A percentile compares a stretch with the other conserved stretches of the same genome.
Conservation (phyloP, 768 basidiomycete genomes). For the Tulasnella sp. region DNA sequence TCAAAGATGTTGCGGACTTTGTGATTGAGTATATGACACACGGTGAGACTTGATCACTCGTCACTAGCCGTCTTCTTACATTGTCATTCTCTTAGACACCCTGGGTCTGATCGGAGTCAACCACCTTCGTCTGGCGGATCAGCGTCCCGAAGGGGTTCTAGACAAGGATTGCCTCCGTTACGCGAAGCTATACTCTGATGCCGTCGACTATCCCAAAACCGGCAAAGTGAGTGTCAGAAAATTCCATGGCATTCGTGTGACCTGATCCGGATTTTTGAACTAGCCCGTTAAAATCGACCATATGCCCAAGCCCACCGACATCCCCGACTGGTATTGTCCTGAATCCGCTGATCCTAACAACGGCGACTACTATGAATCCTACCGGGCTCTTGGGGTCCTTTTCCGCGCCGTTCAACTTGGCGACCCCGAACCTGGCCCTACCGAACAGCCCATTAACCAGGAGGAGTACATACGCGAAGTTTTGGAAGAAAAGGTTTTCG, state of each 20-base stretch:
- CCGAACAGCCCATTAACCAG: background rate
- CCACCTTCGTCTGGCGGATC: constrained; percentile 39
- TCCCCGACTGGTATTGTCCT: constrained; percentile 24
- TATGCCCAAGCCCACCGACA: constrained; percentile 30
- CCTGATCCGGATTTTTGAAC: background rate
- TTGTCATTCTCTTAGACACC: constrained; percentile 23
- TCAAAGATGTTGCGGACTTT: constrained; percentile 39
- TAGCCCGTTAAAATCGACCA: constrained; percentile 18
- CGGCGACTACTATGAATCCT: constrained; percentile 22
- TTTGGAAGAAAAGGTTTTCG: background rate
- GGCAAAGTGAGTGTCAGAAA: constrained; percentile 14
- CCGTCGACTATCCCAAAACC: constrained; percentile 38
- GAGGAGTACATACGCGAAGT: background rate
- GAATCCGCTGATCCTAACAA: constrained; percentile 18
- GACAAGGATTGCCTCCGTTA: constrained; percentile 37
- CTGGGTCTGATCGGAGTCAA: constrained; percentile 37
- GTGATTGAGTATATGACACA: constrained; percentile 38
- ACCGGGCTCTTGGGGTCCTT: constrained; percentile 34
- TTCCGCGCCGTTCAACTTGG: constrained; percentile 30
- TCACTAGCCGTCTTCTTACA: background rate
- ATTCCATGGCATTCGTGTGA: background rate
- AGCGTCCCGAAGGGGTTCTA: constrained; percentile 35
- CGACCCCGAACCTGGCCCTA: background rate
- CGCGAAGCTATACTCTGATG: constrained; percentile 37
- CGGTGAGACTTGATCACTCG: background rate